Evolutionary conservation across 2,329 filamentous ascomycete genomes (phyloP).

Genomic region (Penicillium sp.): DNA sequence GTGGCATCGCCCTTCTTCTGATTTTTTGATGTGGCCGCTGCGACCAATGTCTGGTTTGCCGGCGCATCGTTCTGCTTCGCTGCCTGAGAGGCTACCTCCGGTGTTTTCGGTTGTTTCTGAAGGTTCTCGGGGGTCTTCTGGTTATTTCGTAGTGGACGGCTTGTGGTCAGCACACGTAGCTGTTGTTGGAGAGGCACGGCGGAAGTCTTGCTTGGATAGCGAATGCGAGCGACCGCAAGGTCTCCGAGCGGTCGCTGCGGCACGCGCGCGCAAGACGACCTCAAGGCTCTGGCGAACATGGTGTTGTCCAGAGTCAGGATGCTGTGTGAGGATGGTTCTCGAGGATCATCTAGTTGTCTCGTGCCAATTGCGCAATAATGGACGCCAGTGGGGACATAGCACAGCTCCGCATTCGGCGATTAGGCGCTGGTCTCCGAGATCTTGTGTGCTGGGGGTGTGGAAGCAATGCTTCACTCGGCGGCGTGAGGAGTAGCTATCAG

Average conservation of each 20-base stretch:
- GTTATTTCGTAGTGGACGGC: slow-evolving; percentile 20
- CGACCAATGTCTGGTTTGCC: slow-evolving; percentile 17
- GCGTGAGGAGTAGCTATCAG: not conserved
- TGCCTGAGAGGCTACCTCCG: not conserved
- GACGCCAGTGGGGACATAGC: slow-evolving; percentile 10
- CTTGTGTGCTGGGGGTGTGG: not conserved
- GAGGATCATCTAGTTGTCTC: not conserved
- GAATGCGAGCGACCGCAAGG: slow-evolving; percentile 19
- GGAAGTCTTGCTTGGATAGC: slow-evolving; percentile 22
- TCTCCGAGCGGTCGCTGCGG: slow-evolving; percentile 25
- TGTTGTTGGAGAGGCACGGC: slow-evolving; percentile 22
- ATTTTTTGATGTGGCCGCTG: slow-evolving; percentile 17
- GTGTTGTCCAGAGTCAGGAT: slow-evolving; percentile 3
- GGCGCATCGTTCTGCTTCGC: not conserved
- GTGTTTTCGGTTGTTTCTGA: not conserved
- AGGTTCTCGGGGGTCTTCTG: slow-evolving; percentile 11
- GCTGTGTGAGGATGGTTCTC: not conserved
- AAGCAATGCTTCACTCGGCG: not conserved
- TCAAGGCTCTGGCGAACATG: slow-evolving; percentile 38
- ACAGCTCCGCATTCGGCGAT: slow-evolving; percentile 14
- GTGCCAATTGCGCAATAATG: slow-evolving; percentile 9
- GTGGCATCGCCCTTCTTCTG: slow-evolving; percentile 56
- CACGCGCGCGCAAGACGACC: slow-evolving; percentile 31
- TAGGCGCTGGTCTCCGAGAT: not conserved
- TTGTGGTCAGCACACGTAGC: slow-evolving; percentile 28